phyloP scores from a whole-genome alignment of 257 asterid genomes.

The Haberlea rhodopensis region DNA sequence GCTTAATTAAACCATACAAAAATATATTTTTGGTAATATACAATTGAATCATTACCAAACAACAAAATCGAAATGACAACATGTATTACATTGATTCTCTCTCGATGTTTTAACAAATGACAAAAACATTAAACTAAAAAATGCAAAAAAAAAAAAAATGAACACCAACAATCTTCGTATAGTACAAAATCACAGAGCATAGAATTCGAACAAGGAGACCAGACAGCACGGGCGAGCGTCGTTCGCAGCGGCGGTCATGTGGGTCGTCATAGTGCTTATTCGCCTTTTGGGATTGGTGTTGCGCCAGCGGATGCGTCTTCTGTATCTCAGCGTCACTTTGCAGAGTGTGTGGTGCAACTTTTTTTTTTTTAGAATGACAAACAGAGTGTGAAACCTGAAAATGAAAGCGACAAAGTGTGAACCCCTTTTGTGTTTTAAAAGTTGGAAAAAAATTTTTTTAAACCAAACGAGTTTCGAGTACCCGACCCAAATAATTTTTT shows the following conservation, averaged over 20 bases:
- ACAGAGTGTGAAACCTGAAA: too few relatives aligned
- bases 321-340: slow-evolving; percentile 59
- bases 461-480: too few relatives aligned
- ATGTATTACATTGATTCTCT: background rate
- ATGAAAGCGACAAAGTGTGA: too few relatives aligned
- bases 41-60: background rate
- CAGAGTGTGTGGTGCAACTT: too few relatives aligned
- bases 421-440: too few relatives aligned
- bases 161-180: background rate
- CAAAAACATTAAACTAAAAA: background rate
- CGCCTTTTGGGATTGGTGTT: slow-evolving; percentile 65
- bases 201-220: slow-evolving; percentile 82
- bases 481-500: too few relatives aligned
- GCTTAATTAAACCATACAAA: background rate
- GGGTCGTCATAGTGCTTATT: slow-evolving; percentile 71
- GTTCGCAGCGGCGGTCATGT: slow-evolving; percentile 63
- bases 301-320: slow-evolving; percentile 56
- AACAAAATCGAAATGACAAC: too few relatives aligned
- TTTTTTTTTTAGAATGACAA: too few relatives aligned
- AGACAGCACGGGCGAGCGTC: slow-evolving; percentile 81
- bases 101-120: too few relatives aligned
- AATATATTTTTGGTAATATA: too few relatives aligned
- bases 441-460: too few relatives aligned
- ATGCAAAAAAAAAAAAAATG: too few relatives aligned
- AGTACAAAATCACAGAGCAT: background rate